Conservation (phyloP, 2,329 filamentous ascomycete genomes). For the Malbranchea cinnamomea region DNA sequence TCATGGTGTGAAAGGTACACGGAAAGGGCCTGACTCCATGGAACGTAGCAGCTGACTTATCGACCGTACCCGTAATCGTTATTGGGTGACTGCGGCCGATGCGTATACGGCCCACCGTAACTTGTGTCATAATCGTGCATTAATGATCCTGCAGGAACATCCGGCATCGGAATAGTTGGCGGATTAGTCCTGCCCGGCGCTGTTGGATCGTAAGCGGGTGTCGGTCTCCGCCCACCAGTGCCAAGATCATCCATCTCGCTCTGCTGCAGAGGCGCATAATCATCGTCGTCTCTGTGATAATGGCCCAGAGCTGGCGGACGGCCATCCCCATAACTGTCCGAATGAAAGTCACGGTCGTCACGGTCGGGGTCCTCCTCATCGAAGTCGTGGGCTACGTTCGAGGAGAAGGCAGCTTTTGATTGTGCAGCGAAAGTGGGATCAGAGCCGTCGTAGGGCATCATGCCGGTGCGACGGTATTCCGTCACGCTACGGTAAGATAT, state of each 20-base stretch:
- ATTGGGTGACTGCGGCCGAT: conserved; percentile 4
- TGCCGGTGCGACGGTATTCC: conserved; percentile 42
- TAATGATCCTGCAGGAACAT: conserved; percentile 16
- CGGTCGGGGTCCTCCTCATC: conserved; percentile 27
- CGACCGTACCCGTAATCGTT: conserved; percentile 6
- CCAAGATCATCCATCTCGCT: conserved; percentile 30
- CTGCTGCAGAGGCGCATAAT: conserved; percentile 37
- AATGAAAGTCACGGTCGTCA: conserved; percentile 26
- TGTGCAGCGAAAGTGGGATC: conserved; percentile 36
- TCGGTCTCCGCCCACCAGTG: conserved; percentile 20
- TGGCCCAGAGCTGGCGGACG: conserved; percentile 21
- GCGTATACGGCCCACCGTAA: conserved; percentile 26
- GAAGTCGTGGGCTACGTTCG: conserved; percentile 31
- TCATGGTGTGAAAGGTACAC: too few species aligned
- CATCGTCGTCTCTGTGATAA: conserved; percentile 35
- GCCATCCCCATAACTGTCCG: conserved; percentile 25
- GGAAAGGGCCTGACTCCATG: too few species aligned
- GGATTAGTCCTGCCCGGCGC: conserved; percentile 4
- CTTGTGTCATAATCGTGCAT: conserved; percentile 29
- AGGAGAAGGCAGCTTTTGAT: conserved; percentile 33
- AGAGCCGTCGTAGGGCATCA: conserved; percentile 33
- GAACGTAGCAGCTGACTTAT: too few species aligned
- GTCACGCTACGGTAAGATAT: conserved; percentile 41
- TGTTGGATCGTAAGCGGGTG: conserved; percentile 27
- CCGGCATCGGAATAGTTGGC: conserved; percentile 7